phyloP scores from a whole-genome alignment of 1,284 basidiomycete genomes.

The Ustilago tritici region DNA sequence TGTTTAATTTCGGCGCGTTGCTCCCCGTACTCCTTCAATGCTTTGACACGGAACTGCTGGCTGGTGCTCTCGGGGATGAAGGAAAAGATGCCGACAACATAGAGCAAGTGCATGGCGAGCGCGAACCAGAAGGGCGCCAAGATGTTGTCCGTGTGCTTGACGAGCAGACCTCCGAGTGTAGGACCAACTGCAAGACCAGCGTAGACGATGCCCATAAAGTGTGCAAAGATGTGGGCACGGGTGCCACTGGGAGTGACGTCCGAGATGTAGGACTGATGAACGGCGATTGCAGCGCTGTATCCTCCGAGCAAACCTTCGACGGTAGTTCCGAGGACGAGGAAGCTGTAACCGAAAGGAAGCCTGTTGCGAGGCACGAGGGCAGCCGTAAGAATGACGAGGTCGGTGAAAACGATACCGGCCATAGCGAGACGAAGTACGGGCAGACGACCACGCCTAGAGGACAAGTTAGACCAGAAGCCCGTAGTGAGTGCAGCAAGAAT shows the following conservation, averaged over 20 bases:
- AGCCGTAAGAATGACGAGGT: conserved; percentile 67
- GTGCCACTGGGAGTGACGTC: conserved; percentile 65
- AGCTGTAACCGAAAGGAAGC: conserved; percentile 75
- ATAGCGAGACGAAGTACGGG: conserved; percentile 79
- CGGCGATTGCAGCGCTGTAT: conserved; percentile 82
- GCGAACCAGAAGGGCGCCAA: conserved; percentile 58
- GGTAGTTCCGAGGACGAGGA: conserved; percentile 83
- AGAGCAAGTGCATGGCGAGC: conserved; percentile 51
- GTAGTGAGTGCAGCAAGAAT: conserved; percentile 83
- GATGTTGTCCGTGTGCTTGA: conserved; percentile 56
- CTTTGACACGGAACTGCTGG: conserved; percentile 41
- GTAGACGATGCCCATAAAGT: conserved; percentile 61
- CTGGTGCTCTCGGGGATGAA: conserved; percentile 65
- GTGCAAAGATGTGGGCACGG: conserved; percentile 59
- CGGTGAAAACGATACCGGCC: conserved; percentile 81
- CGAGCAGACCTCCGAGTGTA: conserved; percentile 61
- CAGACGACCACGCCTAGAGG: conserved; percentile 82
- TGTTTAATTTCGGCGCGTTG: conserved; percentile 35
- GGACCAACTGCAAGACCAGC: conserved; percentile 65
- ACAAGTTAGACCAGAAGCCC: conserved; percentile 86
- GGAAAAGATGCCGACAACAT: conserved; percentile 47
- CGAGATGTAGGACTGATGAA: conserved; percentile 81
- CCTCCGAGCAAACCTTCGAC: conserved; percentile 88
- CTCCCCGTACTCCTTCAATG: conserved; percentile 43
- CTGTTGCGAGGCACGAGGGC: conserved; percentile 45